Evolutionary conservation across 352 stramenopile genomes (phyloP).

Genomic region (Globisporangium ultimum): DNA sequence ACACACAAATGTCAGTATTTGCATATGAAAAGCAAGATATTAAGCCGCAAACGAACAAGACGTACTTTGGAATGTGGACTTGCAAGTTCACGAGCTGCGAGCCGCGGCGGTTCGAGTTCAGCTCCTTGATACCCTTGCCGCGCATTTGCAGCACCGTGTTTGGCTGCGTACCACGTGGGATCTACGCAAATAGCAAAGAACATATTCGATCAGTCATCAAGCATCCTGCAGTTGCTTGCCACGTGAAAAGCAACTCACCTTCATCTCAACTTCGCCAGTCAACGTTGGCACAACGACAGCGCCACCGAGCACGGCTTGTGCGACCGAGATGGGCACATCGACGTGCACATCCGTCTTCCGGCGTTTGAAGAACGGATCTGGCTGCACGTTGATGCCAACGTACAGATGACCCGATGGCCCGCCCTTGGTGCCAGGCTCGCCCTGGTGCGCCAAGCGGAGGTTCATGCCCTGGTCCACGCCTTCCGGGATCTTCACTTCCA

Average conservation of each 20-base stretch:
- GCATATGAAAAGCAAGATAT: background rate
- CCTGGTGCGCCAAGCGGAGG: slow-evolving; percentile 91
- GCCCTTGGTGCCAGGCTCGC: slow-evolving; percentile 81
- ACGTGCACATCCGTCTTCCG: slow-evolving; percentile 94
- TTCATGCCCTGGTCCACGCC: slow-evolving; percentile 97
- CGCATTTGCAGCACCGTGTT: slow-evolving; percentile 96
- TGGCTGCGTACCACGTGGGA: slow-evolving; percentile 93
- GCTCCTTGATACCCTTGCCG: slow-evolving; percentile 94
- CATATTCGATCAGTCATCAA: background rate
- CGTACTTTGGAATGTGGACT: slow-evolving; percentile 93
- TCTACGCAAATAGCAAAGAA: slow-evolving; percentile 22
- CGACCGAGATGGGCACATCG: slow-evolving; percentile 92
- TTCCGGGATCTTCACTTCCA: slow-evolving; percentile 93
- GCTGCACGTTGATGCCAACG: slow-evolving; percentile 92
- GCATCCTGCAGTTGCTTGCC: background rate
- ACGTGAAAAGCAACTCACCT: slow-evolving; percentile 44
- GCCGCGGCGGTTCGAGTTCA: slow-evolving; percentile 90
- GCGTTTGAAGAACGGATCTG: slow-evolving; percentile 95
- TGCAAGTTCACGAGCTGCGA: slow-evolving; percentile 98
- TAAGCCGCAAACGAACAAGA: slow-evolving; percentile 4
- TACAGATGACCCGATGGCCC: slow-evolving; percentile 92
- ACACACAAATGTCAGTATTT: background rate
- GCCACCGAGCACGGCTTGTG: slow-evolving; percentile 91
- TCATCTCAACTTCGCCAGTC: slow-evolving; percentile 96
- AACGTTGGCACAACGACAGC: slow-evolving; percentile 96